Conservation (phyloP, 495 filamentous ascomycete genomes). For the Trichocladium antarcticum region DNA sequence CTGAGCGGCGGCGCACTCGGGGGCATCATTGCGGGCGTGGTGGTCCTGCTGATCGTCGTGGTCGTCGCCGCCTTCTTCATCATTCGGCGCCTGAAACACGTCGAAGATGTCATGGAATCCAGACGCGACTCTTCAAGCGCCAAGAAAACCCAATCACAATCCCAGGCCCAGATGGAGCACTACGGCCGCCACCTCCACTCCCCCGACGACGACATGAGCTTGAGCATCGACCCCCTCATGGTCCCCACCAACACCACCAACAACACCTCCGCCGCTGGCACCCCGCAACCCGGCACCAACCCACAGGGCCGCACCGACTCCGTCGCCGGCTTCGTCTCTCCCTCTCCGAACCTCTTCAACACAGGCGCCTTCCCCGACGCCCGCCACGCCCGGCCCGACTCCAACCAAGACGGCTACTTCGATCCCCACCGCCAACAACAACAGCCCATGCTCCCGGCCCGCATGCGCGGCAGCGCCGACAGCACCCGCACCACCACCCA, state of each 20-base stretch:
- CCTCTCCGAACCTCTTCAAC: slow-evolving; percentile 17
- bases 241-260: slow-evolving; percentile 5
- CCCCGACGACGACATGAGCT: slow-evolving; percentile 7
- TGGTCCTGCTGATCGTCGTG: slow-evolving; percentile 30
- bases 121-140: slow-evolving; percentile 22
- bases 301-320: slow-evolving; percentile 13
- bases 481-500: slow-evolving; percentile 22
- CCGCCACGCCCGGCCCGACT: slow-evolving; percentile 27
- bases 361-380: slow-evolving; percentile 13
- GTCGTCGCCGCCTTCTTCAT: slow-evolving; percentile 29
- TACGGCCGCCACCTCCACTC: slow-evolving; percentile 16
- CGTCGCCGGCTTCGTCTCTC: slow-evolving; percentile 10
- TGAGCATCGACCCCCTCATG: slow-evolving; percentile 21
- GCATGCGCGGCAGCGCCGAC: slow-evolving; percentile 23
- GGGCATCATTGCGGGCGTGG: slow-evolving; percentile 36
- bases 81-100: slow-evolving; percentile 29
- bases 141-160: slow-evolving; percentile 9
- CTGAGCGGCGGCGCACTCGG: slow-evolving; percentile 30
- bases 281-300: slow-evolving; percentile 8
- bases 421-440: slow-evolving; percentile 14
- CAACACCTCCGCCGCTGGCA: slow-evolving; percentile 2
- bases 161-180: slow-evolving; percentile 20
- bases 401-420: slow-evolving; percentile 21
- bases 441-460: slow-evolving; percentile 13
- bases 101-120: slow-evolving; percentile 24